phyloP scores from a whole-genome alignment of 2,329 filamentous ascomycete species.

The Alternaria panax region DNA sequence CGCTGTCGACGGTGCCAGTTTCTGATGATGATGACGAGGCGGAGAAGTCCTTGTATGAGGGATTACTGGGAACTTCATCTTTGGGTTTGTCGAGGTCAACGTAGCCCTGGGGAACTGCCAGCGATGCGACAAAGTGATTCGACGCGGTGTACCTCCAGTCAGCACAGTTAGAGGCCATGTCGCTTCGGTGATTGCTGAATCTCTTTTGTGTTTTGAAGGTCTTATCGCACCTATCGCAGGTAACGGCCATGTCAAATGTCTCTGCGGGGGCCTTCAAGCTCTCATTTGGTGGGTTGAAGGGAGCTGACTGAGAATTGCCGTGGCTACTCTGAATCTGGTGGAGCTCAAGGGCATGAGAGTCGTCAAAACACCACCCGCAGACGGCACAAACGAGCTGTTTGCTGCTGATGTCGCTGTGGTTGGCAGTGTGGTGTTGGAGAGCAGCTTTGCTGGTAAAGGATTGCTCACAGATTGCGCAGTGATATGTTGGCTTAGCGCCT shows the following conservation, averaged over 20 bases:
- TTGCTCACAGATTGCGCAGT: conserved; percentile 29
- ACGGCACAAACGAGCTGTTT: conserved; percentile 12
- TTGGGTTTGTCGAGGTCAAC: conserved; percentile 23
- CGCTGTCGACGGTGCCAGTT: conserved; percentile 14
- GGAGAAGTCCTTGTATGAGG: conserved; percentile 7
- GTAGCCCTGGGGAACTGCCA: conserved; percentile 7
- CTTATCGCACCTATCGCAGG: conserved; percentile 22
- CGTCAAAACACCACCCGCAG: conserved; percentile 26
- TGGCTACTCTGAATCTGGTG: conserved; percentile 28
- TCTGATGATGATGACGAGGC: conserved; percentile 6
- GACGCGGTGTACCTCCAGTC: conserved; percentile 18
- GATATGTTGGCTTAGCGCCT: background rate
- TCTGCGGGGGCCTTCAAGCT: conserved; percentile 10
- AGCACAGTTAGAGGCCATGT: conserved; percentile 19
- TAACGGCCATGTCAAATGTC: background rate
- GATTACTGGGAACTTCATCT: background rate
- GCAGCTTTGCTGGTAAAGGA: conserved; percentile 23
- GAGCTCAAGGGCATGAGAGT: conserved; percentile 29
- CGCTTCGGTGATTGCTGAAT: conserved; percentile 21
- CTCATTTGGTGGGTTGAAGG: conserved; percentile 14
- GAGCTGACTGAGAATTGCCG: background rate
- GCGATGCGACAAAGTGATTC: background rate
- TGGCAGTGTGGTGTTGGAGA: conserved; percentile 22
- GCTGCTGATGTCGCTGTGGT: conserved; percentile 16
- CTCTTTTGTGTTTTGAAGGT: conserved; percentile 16